Conservation (phyloP, 495 filamentous ascomycete species). For the Aspergillus haitiensis region DNA sequence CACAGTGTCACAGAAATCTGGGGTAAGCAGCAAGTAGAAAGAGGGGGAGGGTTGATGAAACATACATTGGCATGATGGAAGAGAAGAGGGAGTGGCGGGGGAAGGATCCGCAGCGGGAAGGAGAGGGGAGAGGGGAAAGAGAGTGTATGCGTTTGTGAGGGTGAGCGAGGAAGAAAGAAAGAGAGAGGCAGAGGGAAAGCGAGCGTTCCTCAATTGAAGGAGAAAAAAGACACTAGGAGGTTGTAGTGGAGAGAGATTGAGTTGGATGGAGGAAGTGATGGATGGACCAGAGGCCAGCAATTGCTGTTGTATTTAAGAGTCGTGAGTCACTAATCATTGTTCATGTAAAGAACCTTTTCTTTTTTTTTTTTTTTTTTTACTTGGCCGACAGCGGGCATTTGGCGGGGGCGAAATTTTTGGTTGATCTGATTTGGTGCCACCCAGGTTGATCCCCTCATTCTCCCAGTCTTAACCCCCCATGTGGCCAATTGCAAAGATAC, state of each 20-base stretch:
- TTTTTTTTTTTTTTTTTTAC: not conserved
- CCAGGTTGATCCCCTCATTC: not conserved
- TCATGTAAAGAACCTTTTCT: not conserved
- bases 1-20: slow-evolving; percentile 3
- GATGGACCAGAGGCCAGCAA: slow-evolving; percentile 12
- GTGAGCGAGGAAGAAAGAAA: not conserved
- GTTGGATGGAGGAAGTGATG: not conserved
- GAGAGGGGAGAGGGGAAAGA: not conserved
- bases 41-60: not conserved
- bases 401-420: not conserved
- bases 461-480: too few relatives aligned
- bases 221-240: not conserved
- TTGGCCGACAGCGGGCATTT: slow-evolving; percentile 15
- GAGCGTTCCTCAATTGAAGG: not conserved
- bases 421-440: slow-evolving; percentile 1
- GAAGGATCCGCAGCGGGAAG: slow-evolving; percentile 7
- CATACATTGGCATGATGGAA: slow-evolving; percentile 18
- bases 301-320: slow-evolving; percentile 13
- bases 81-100: slow-evolving; percentile 1
- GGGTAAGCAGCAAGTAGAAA: not conserved
- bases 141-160: too few relatives aligned
- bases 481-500: too few relatives aligned
- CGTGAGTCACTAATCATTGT: slow-evolving; percentile 17
- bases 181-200: slow-evolving; percentile 1
- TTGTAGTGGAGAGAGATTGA: not conserved